Evolutionary conservation across 2,329 filamentous ascomycete species (phyloP).

Genomic region (Colletotrichum gigasporum): DNA sequence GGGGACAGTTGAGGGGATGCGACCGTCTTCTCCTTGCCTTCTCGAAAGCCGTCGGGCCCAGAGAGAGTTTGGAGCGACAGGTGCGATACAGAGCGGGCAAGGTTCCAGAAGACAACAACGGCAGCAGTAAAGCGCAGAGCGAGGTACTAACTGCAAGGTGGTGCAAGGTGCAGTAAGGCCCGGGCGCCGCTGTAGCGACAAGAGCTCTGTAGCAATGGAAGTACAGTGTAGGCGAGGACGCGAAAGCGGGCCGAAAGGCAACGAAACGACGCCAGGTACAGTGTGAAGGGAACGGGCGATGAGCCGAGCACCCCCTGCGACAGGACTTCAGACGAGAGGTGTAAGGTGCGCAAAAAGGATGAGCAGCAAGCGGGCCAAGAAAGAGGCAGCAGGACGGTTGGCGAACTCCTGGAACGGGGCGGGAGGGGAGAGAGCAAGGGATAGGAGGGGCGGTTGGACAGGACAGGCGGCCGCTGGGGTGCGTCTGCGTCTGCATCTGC

Average conservation of each 20-base stretch:
- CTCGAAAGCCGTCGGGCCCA: slow-evolving; percentile 10
- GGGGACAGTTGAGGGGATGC: not conserved
- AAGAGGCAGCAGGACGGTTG: slow-evolving; percentile 1
- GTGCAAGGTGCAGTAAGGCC: not conserved
- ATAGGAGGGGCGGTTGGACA: no score
- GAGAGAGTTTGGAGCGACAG: slow-evolving; percentile 13
- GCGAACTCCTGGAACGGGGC: slow-evolving; percentile 16
- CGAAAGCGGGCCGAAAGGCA: slow-evolving; percentile 20
- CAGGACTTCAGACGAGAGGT: slow-evolving; percentile 25
- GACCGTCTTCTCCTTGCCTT: slow-evolving; percentile 4
- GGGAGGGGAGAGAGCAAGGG: not conserved
- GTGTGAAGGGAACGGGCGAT: slow-evolving; percentile 23
- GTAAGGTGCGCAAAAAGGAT: not conserved
- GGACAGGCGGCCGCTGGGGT: not conserved
- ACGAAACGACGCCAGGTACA: slow-evolving; percentile 18
- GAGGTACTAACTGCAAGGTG: not conserved
- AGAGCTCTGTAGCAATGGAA: not conserved
- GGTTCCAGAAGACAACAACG: slow-evolving; percentile 17
- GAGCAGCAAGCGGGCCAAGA: slow-evolving; percentile 5
- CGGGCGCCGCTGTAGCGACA: not conserved
- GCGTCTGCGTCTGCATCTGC: no score
- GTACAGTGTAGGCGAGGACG: not conserved
- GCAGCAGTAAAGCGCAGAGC: not conserved
- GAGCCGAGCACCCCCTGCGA: slow-evolving; percentile 28
- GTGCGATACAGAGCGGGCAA: not conserved